Conservation (phyloP, 306 rosid species). For the Argentina anserina region DNA sequence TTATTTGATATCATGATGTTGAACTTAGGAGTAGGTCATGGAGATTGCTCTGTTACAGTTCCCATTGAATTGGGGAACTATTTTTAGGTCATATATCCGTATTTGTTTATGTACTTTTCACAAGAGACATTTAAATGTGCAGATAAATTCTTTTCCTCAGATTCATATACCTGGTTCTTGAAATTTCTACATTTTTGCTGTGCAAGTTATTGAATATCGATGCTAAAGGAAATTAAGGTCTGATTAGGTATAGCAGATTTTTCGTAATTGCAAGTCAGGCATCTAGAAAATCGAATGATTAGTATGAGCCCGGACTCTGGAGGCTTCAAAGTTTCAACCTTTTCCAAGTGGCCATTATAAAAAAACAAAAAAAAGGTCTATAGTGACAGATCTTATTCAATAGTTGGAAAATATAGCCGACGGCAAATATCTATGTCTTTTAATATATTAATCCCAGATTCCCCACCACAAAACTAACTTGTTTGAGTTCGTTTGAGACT, state of each 20-base stretch:
- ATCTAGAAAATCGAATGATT: background rate
- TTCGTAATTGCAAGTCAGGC: background rate
- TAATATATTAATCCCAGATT: background rate
- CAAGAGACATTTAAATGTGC: slow-evolving; percentile 73
- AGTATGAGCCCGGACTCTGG: background rate
- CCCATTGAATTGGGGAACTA: slow-evolving; percentile 59
- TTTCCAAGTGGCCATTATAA: background rate
- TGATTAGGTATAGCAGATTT: background rate
- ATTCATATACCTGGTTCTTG: background rate
- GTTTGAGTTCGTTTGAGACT: no score
- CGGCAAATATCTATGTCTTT: background rate
- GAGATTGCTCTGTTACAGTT: slow-evolving; percentile 66
- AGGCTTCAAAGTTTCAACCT: slow-evolving; percentile 8
- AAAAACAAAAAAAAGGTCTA: background rate
- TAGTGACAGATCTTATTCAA: background rate
- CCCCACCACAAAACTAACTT: background rate
- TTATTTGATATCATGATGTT: slow-evolving; percentile 47
- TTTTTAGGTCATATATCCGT: slow-evolving; percentile 58
- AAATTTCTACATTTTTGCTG: background rate
- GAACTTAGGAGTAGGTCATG: slow-evolving; percentile 71
- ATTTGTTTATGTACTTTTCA: slow-evolving; percentile 68
- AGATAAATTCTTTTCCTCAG: slow-evolving; percentile 49
- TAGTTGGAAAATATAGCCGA: background rate
- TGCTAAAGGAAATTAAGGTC: background rate
- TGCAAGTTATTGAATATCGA: background rate